Evolutionary conservation across 129 eudicot species (phyloP).

Genomic region (Saposhnikovia divaricata): DNA sequence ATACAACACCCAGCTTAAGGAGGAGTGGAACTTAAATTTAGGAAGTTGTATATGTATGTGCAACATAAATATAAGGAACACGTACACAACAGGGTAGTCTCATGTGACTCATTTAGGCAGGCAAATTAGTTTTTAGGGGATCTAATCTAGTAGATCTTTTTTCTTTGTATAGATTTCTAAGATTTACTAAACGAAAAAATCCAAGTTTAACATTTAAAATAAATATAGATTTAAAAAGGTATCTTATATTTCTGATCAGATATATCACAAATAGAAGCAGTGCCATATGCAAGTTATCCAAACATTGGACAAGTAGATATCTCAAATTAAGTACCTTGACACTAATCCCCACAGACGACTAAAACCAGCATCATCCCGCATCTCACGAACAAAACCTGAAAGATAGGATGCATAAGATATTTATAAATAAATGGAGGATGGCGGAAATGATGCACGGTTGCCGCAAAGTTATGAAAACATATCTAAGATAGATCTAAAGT

Average conservation of each 20-base stretch:
- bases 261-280: background rate
- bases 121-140: background rate
- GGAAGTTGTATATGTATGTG: no score
- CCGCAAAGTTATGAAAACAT: background rate
- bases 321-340: constrained; percentile 52
- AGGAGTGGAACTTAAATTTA: no score
- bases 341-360: constrained; percentile 83
- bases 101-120: background rate
- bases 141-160: background rate
- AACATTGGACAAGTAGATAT: background rate
- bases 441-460: constrained; percentile 8
- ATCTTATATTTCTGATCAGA: background rate
- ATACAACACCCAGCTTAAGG: no score
- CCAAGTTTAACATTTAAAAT: background rate
- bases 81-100: no score
- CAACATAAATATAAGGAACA: no score
- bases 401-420: background rate
- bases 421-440: constrained; percentile 1
- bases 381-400: constrained; percentile 61
- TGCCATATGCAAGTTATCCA: background rate
- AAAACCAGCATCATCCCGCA: constrained; percentile 83
- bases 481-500: background rate
- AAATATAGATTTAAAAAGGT: background rate
- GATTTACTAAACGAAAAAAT: background rate
- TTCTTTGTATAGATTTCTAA: background rate